Evolutionary conservation across 306 rosid species (phyloP), one percentile per base, ranked within the genome.

Genomic region (Potentilla sterilis): DNA sequence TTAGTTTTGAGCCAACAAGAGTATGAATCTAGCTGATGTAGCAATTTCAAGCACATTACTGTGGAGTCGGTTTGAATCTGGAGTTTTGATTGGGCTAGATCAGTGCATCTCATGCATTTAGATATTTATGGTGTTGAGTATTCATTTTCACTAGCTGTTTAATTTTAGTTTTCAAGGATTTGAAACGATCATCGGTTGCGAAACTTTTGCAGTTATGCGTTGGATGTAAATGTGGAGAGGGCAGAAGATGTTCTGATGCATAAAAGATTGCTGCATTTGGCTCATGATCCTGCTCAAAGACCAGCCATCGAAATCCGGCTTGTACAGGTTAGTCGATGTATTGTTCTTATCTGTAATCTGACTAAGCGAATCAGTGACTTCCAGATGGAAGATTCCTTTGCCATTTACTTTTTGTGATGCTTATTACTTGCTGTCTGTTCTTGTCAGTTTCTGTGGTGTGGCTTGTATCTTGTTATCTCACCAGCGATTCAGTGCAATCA

Each of bases 201-300:
- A 40, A 9, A 12, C 0, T 13, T 81, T 64, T 80, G 82, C 86
- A 96, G 99, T 74, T 96, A 96, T 67, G 99, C 98, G 3, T 77
- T 96, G 69, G 99, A 96, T 84, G 97, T 96, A 83, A 96, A 96
- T 80, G 97, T 89, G 67, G 97, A 96, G 86, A 96, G 99, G 81
- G 96, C 99, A 4, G 94, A 81, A 40, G 99, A 96, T 85, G 99
- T 96, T 87, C 96, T 96, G 67, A 83, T 90, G 92, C 99, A 96
- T 79, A 92, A 89, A 82, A 88, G 97, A 65, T 84, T 96, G 74
- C 77, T 96, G 79, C 97, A 87, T 81, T 79, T 82, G 88, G 98
- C 98, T 15, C 92, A 87, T 44, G 95, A 90, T 89, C 98, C 98
- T 49, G 88, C 88, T 77, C 86, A 86, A 75, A 85, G 92, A 79